Evolutionary conservation across 148 eudicot genomes (phyloP).

Genomic region (Heliosperma pusillum): DNA sequence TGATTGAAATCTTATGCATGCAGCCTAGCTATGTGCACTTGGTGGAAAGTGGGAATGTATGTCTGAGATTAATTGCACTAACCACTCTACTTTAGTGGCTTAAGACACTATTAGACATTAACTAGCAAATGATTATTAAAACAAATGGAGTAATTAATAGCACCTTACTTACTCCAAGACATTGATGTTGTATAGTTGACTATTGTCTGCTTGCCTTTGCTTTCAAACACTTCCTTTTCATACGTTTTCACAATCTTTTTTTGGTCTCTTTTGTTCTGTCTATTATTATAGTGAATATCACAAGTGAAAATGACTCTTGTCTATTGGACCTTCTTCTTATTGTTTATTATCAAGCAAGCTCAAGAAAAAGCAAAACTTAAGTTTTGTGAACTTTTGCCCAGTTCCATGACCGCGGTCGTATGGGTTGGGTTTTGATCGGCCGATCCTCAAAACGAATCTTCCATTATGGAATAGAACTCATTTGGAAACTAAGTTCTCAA

Average conservation of each 20-base stretch:
- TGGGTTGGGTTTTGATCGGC: too few relatives aligned
- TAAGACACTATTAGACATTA: constrained; percentile 11
- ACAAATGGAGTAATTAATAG: background rate
- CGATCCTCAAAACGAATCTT: too few relatives aligned
- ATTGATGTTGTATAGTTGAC: constrained; percentile 35
- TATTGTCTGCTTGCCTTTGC: constrained; percentile 32
- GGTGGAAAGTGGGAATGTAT: constrained; percentile 23
- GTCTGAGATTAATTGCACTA: constrained; percentile 12
- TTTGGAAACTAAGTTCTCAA: too few relatives aligned
- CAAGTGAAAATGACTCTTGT: constrained; percentile 15
- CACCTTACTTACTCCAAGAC: constrained; percentile 19
- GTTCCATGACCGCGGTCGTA: too few relatives aligned
- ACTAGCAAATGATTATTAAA: background rate
- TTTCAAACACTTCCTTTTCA: constrained; percentile 27
- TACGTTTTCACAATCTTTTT: constrained; percentile 10
- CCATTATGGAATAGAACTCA: too few relatives aligned
- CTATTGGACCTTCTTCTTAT: constrained; percentile 3
- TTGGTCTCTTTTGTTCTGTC: background rate
- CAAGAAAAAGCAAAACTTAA: background rate
- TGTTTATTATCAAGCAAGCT: background rate
- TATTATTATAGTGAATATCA: constrained; percentile 13
- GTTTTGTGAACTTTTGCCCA: too few relatives aligned
- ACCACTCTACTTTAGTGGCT: constrained; percentile 14
- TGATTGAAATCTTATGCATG: constrained; percentile 5
- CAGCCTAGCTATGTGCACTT: constrained; percentile 9